Evolutionary conservation across 2,329 filamentous ascomycete genomes (phyloP).

Genomic region (Delphinella strobiligena): DNA sequence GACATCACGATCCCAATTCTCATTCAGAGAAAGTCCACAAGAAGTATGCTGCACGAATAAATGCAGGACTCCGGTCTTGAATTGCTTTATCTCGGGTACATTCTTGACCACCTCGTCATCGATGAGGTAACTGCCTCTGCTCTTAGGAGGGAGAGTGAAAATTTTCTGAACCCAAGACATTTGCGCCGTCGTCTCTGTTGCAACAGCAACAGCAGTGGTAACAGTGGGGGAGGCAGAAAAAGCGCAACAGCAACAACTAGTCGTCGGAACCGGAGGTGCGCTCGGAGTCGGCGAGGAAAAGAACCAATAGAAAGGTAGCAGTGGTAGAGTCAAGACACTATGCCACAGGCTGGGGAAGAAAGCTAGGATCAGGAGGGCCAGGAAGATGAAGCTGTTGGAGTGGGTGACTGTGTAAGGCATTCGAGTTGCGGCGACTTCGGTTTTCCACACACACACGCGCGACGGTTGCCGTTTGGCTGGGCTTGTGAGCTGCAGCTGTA

Average conservation of each 20-base stretch:
- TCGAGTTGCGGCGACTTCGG: too few relatives aligned
- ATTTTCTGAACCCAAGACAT: conserved; percentile 73
- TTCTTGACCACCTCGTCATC: conserved; percentile 60
- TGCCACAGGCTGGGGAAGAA: conserved; percentile 39
- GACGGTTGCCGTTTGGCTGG: too few relatives aligned
- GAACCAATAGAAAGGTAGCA: conserved; percentile 17
- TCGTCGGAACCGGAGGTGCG: conserved; percentile 16
- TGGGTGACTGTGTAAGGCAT: neutral
- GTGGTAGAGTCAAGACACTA: conserved; percentile 22
- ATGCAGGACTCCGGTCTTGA: conserved; percentile 77
- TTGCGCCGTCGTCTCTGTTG: conserved; percentile 1
- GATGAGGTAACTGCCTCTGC: conserved; percentile 79
- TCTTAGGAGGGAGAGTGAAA: conserved; percentile 63
- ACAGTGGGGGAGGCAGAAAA: conserved; percentile 12
- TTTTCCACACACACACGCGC: too few relatives aligned
- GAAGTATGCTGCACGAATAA: conserved; percentile 94
- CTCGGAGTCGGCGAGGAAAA: conserved; percentile 17
- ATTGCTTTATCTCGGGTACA: conserved; percentile 68
- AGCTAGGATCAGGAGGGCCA: conserved; percentile 36
- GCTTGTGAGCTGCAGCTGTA: too few relatives aligned
- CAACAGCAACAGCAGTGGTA: conserved; percentile 8
- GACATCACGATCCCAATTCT: conserved; percentile 84
- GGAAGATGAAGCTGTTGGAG: conserved; percentile 28
- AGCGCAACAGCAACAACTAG: conserved; percentile 19
- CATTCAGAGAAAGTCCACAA: conserved; percentile 82